A percentile compares a stretch with the other conserved stretches of the same genome.
These are phyloP conservation scores for Aspergillus sclerotiicarbonarius DNA, from an alignment of 495 filamentous ascomycete genomes.

Conservation along the genomic window DNA sequence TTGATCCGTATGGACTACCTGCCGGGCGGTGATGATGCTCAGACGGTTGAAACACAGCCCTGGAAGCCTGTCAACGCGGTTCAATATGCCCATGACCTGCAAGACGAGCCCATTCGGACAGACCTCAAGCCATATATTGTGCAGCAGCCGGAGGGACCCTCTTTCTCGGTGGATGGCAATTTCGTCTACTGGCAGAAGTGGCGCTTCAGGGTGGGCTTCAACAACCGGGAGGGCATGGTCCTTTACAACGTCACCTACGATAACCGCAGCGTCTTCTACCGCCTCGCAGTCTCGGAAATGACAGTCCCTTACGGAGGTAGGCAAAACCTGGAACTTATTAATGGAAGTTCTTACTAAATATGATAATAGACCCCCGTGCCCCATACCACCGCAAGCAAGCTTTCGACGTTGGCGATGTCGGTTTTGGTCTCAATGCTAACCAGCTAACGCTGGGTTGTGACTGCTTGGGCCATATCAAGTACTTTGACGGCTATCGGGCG, in stretches of 20 bases:
- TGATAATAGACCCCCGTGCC: conserved; percentile 54
- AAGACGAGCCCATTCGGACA: conserved; percentile 40
- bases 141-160: conserved; percentile 73
- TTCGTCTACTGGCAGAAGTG: conserved; percentile 66
- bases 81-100: conserved; percentile 42
- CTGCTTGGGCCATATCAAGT: conserved; percentile 66
- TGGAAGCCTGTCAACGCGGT: conserved; percentile 57
- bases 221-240: conserved; percentile 61
- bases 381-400: conserved; percentile 68
- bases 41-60: conserved; percentile 32
- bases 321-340: background rate
- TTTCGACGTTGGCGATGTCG: conserved; percentile 68
- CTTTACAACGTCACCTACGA: conserved; percentile 67
- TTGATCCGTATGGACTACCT: conserved; percentile 57
- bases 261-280: conserved; percentile 64
- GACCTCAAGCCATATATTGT: conserved; percentile 77
- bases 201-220: conserved; percentile 65
- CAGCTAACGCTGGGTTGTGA: conserved; percentile 67
- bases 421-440: conserved; percentile 64
- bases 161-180: conserved; percentile 56
- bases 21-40: conserved; percentile 36
- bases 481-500: conserved; percentile 58
- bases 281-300: conserved; percentile 72
- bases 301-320: conserved; percentile 58
- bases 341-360: background rate